Conservation (phyloP, 225 moss, liverwort and hornwort species). For the Takakia lepidozioides region DNA sequence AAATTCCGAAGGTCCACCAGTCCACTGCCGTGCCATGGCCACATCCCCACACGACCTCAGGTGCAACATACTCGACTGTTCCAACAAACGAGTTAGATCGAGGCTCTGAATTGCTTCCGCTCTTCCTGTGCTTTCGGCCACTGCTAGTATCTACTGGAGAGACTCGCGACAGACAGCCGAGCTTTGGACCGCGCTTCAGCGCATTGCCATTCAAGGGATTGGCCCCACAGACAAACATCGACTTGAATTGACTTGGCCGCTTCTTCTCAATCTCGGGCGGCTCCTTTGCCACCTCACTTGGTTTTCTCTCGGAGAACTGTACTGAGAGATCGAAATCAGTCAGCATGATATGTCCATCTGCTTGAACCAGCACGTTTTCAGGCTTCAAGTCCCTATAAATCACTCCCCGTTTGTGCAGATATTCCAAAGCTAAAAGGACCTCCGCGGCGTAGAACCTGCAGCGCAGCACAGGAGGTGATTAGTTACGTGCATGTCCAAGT, state of each 20-base stretch:
- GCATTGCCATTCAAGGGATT: too few species aligned
- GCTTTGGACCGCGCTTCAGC: too few species aligned
- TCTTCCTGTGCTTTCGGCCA: conserved; percentile 1
- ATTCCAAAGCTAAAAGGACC: conserved; percentile 33
- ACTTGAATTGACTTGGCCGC: background rate
- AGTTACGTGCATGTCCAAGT: too few species aligned
- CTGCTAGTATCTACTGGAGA: conserved; percentile 12
- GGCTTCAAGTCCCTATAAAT: conserved; percentile 54
- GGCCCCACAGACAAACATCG: too few species aligned
- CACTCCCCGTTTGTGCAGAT: conserved; percentile 31
- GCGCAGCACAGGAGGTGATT: too few species aligned
- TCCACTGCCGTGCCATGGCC: conserved; percentile 43
- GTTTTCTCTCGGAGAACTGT: conserved; percentile 12
- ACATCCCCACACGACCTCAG: conserved; percentile 37
- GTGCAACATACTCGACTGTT: conserved; percentile 43
- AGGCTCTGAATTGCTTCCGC: conserved; percentile 4
- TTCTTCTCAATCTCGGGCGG: conserved; percentile 3
- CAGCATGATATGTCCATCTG: conserved; percentile 38
- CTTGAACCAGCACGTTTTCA: conserved; percentile 43
- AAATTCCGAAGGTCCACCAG: conserved; percentile 49
- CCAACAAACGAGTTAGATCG: conserved; percentile 37
- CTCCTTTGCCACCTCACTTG: conserved; percentile 10
- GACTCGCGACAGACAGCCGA: conserved; percentile 6
- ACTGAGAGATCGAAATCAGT: conserved; percentile 49
- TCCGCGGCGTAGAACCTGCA: conserved; percentile 43